Percentiles rank a stretch among this genome's conserved stretches.
Evolutionary conservation across 331 rosid genomes (phyloP).

Genomic region (Malus hybrid): DNA sequence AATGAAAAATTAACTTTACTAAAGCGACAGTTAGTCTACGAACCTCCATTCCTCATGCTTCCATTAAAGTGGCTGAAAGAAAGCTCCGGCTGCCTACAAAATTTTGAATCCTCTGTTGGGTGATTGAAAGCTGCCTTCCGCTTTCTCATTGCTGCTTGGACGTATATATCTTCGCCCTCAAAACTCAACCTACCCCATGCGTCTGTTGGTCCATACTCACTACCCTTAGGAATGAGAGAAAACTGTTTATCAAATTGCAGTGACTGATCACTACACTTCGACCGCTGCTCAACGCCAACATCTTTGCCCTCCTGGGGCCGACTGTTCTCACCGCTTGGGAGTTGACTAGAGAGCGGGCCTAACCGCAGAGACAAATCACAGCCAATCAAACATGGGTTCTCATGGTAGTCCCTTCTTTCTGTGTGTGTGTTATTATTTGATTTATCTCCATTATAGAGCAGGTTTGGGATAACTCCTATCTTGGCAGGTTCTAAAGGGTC

Average conservation of each 20-base stretch:
- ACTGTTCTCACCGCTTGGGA: constrained; percentile 12
- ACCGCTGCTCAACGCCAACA: neutral
- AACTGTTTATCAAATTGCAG: constrained; percentile 2
- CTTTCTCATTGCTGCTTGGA: constrained; percentile 22
- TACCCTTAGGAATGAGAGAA: constrained; percentile 11
- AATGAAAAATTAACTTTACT: constrained; percentile 4
- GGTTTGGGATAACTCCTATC: constrained; percentile 10
- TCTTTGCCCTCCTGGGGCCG: constrained; percentile 17
- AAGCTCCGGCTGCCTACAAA: constrained; percentile 35
- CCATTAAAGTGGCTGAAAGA: constrained; percentile 12
- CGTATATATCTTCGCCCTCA: constrained; percentile 1
- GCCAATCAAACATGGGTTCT: constrained; percentile 6
- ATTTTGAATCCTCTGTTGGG: constrained; percentile 9
- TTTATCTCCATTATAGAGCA: constrained; percentile 9
- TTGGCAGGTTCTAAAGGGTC: constrained; percentile 17
- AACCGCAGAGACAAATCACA: constrained; percentile 70
- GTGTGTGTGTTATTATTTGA: constrained; percentile 13
- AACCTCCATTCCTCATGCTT: constrained; percentile 24
- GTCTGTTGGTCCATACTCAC: constrained; percentile 7
- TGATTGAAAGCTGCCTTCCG: constrained; percentile 29
- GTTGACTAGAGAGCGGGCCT: constrained; percentile 33
- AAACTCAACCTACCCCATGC: neutral
- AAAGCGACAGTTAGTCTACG: constrained; percentile 14
- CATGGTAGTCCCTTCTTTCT: neutral
- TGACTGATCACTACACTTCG: constrained; percentile 3